Evolutionary conservation across 2,329 filamentous ascomycete species (phyloP), one percentile per base, ranked within the genome.

Genomic region (Ophiostoma sp.): DNA sequence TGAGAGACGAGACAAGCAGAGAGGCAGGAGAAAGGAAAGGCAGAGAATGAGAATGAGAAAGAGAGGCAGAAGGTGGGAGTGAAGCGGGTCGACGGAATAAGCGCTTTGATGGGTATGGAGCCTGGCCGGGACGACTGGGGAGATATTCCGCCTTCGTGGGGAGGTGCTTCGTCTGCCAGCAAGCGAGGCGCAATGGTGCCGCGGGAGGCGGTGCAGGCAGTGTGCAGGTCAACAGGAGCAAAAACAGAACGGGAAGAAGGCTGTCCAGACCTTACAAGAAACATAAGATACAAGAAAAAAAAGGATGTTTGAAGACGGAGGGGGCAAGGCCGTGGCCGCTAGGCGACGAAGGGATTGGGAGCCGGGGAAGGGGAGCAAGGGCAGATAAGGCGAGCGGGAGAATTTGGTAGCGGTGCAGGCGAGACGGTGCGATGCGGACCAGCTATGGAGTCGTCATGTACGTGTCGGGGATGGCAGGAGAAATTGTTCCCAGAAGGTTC

Each of bases 61-160:
- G 15, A 19, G 15, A 19, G 22, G 15, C 12, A 52, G n/a, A 64
- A 36, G 48, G 71, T 70, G 52, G 64, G 64, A 61, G 52, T 17
- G 71, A 31, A 73, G 64, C 52, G 64, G 71, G 71, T 63, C 57
- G 64, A 57, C 19, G 28, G 22, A 63, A 52, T 50, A 48, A 61
- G 61, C 63, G 33, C 50, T 69, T 72, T 61, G 59, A 64, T 55
- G 59, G 68, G 22, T 55, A 68, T 57, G 61, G 70, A 39, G 70
- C 61, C 61, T 31, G 63, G 50, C 70, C 61, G 45, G 48, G 48
- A 74, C 33, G 36, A 33, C 48, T 31, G 59, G 33, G 11, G n/a
- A 68, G 42, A 73, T 75, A 73, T 76, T 74, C 72, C 72, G 66
- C 36, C 72, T 33, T 55, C 70, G 70, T 57, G 59, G 31, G 57